Base-by-base conservation (phyloP, 164 flowering plant genomes). In the Kingdonia uniflora region DNA sequence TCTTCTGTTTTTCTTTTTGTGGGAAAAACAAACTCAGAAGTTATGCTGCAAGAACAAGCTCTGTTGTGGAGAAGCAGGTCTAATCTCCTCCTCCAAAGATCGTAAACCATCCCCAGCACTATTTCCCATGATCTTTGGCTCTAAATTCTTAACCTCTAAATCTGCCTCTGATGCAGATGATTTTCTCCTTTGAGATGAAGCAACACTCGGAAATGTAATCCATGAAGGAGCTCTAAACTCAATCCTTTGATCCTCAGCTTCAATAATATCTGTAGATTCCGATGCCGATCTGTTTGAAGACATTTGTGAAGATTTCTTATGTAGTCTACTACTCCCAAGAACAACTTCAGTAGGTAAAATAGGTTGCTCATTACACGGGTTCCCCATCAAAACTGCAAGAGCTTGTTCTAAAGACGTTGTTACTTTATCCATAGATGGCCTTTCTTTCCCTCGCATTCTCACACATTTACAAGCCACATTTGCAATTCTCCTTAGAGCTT, bases 341-440 rank as follows among this genome's bases (percentile, higher is more conserved):
- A 92, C 83, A 17, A 92, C 96, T 68, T 92, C 98, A 0, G 91
- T 88, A 5, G 98, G 98, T 59, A 92, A 58, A 21, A 92, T 92
- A 0, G 95, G 91, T 33, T 84, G 94, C 57, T 84, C 96, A 14
- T 56, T 82, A 48, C 82, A 72, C 3, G 95, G 96, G 43, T 84
- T 84, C 11, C 96, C 94, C 95, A 87, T 88, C 41, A 92, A 49
- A 41, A 79, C 70, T 1, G 91, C 96, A 12, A 88, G 80, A 0
- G 96, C 89, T 22, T 80, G 71, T 55, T 92, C 98, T 54, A 92
- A 46, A 2, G 82, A 82, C 6, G 96, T 92, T 3, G 95, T 85
- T 47, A 92, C 98, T 67, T 78, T 82, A 55, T 85, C 95, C 96
- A 92, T 92, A 3, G 98, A 84, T 1, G 96, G 98, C 62, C 98